A percentile compares a stretch with the other conserved stretches of the same genome.
Evolutionary conservation across 441 rosid genomes (phyloP).

Genomic region (Corymbia calophylla): DNA sequence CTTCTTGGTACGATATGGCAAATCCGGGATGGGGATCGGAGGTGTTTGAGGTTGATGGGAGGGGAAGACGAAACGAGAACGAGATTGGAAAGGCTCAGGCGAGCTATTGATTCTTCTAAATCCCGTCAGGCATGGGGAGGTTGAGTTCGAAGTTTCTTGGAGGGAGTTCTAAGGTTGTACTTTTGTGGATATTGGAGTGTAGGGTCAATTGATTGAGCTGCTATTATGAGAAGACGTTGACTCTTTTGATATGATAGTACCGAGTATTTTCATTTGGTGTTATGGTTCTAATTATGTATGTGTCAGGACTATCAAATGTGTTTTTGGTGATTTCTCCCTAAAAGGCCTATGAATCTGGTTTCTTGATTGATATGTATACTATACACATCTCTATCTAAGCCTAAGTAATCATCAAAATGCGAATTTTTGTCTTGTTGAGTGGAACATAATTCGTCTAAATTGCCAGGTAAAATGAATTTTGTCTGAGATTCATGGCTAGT

Average conservation of each 20-base stretch:
- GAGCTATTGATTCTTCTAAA: rapidly evolving
- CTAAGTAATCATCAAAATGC: background rate
- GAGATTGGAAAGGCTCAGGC: background rate
- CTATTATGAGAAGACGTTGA: background rate
- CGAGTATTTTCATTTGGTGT: background rate
- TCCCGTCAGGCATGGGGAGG: rapidly evolving
- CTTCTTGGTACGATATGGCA: background rate
- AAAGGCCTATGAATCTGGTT: background rate
- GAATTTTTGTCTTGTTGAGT: rapidly evolving
- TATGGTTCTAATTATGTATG: background rate
- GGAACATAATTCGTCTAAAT: background rate
- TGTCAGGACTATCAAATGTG: background rate
- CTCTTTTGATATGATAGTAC: background rate
- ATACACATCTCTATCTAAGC: rapidly evolving
- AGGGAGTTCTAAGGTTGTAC: background rate
- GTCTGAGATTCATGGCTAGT: background rate
- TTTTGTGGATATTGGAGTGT: background rate
- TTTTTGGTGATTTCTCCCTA: background rate
- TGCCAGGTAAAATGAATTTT: background rate
- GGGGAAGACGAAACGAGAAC: background rate
- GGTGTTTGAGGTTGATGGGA: background rate
- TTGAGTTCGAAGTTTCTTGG: rapidly evolving
- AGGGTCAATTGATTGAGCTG: background rate
- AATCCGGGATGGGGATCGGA: background rate
- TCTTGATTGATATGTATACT: rapidly evolving